phyloP scores from a whole-genome alignment of 2,329 filamentous ascomycete genomes.

The Trichothecium sympodiale region DNA sequence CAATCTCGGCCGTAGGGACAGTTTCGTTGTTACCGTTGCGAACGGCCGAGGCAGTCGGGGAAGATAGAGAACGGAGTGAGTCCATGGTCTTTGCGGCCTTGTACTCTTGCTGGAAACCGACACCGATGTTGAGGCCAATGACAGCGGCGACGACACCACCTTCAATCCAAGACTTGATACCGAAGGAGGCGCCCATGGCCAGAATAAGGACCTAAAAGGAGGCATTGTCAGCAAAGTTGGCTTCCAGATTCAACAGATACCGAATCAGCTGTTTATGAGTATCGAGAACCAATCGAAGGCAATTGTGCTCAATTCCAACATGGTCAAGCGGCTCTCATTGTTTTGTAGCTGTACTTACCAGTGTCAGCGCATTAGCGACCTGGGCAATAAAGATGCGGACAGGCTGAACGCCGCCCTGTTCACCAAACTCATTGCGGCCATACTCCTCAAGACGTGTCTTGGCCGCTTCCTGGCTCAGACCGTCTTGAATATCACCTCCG shows the following conservation, averaged over 20 bases:
- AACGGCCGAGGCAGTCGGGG: conserved; percentile 25
- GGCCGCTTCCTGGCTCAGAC: conserved; percentile 44
- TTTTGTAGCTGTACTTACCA: conserved; percentile 32
- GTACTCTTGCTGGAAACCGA: conserved; percentile 33
- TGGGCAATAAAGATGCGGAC: conserved; percentile 54
- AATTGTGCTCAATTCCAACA: no score
- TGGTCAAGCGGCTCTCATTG: no score
- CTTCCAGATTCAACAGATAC: neutral
- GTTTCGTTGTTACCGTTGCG: conserved; percentile 22
- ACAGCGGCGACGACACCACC: conserved; percentile 40
- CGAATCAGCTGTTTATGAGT: no score
- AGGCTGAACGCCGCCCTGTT: conserved; percentile 46
- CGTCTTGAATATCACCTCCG: conserved; percentile 42
- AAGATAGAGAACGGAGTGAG: conserved; percentile 22
- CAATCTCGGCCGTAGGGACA: conserved; percentile 26
- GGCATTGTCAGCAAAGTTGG: neutral
- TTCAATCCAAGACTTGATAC: conserved; percentile 41
- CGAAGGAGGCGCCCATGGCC: conserved; percentile 45
- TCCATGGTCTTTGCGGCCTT: conserved; percentile 30
- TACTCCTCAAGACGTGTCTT: conserved; percentile 41
- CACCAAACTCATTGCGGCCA: conserved; percentile 53
- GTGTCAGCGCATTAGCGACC: conserved; percentile 57
- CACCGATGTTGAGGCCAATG: conserved; percentile 39
- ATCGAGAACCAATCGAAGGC: no score
- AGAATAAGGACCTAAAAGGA: conserved; percentile 36